phyloP scores from a whole-genome alignment of 331 rosid species.

The Malus hybrid region DNA sequence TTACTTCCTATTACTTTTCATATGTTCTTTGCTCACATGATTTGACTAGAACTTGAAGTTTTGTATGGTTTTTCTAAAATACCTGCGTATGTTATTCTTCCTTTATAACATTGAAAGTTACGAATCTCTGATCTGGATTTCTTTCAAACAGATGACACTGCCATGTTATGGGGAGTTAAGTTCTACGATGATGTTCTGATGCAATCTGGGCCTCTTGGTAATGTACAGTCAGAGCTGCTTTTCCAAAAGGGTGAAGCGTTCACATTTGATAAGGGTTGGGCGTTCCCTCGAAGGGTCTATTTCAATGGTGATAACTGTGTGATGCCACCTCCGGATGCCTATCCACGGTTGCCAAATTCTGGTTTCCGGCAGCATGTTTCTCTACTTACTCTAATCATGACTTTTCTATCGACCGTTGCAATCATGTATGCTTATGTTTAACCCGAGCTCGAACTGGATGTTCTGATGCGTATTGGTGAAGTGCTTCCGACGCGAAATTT shows the following conservation, averaged over 20 bases:
- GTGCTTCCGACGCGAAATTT: slow-evolving; percentile 8
- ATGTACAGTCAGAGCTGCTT: slow-evolving; percentile 85
- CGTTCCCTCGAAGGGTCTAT: slow-evolving; percentile 81
- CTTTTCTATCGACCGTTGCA: slow-evolving; percentile 32
- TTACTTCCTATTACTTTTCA: neutral
- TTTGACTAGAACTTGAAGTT: neutral
- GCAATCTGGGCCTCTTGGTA: slow-evolving; percentile 72
- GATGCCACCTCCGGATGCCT: slow-evolving; percentile 92
- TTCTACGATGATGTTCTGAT: slow-evolving; percentile 80
- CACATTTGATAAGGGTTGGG: slow-evolving; percentile 91
- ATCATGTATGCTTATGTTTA: slow-evolving; percentile 22
- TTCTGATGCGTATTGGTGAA: slow-evolving; percentile 13
- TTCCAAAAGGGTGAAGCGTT: slow-evolving; percentile 61
- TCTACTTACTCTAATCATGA: slow-evolving; percentile 30
- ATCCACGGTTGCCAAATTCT: slow-evolving; percentile 69
- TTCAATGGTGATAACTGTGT: slow-evolving; percentile 91
- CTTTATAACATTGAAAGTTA: neutral
- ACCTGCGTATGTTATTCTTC: neutral
- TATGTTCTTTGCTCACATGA: neutral
- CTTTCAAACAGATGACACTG: slow-evolving; percentile 80
- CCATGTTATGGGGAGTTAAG: slow-evolving; percentile 81
- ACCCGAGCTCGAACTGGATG: neutral
- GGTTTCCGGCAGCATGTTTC: slow-evolving; percentile 33
- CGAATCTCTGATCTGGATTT: neutral
- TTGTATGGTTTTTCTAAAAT: neutral